Base-by-base conservation (phyloP, 805 yeast species). In the Metschnikowia lachancei region DNA sequence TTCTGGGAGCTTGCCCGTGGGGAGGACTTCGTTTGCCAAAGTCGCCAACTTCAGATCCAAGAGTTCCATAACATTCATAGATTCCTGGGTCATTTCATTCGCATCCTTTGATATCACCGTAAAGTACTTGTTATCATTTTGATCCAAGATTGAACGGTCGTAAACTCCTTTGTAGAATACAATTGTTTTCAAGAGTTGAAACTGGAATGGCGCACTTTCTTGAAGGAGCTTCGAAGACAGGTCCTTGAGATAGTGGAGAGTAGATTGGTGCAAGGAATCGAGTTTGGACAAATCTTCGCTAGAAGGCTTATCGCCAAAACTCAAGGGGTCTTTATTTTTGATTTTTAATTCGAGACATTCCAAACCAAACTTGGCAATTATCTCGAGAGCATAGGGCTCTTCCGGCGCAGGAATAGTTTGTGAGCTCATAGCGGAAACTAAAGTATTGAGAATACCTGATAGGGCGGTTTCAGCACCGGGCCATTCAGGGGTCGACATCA, bases 401-500 rank as follows among this genome's bases (percentile, higher is more conserved):
- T 41, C 46, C 3, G 40, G 17, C 3, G 40, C 9, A 7, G 47
- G 39, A 4, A 50, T 35, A 8, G 31, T 29, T 3, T 31, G 41
- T 8, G 38, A 11, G 7, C 17, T 29, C 41, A 52, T 38, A 3
- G 39, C 42, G 6, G 39, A 19, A 3, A 36, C 22, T 10, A 45
- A 41, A 5, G 32, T 33, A 24, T 26, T 29, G 7, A 47, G 22
- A 4, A 50, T 42, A 2, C 40, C 19, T 3, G 43, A 18, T 7
- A 45, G 31, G 11, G 45, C 16, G 4, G 40, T 34, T 16, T 80
- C 86, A 1, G 83, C 72, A 0, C 78, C 79, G 0, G 88, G 72
- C 80, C 84, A 87, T 45, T 80, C 83, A 0, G 89, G 87, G 8
- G 62, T 62, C 1, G 66, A 61, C 9, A 85, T 55, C 44, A 85